Evolutionary conservation across 2,329 filamentous ascomycete species (phyloP).

Genomic region (Clonostachys byssicola): DNA sequence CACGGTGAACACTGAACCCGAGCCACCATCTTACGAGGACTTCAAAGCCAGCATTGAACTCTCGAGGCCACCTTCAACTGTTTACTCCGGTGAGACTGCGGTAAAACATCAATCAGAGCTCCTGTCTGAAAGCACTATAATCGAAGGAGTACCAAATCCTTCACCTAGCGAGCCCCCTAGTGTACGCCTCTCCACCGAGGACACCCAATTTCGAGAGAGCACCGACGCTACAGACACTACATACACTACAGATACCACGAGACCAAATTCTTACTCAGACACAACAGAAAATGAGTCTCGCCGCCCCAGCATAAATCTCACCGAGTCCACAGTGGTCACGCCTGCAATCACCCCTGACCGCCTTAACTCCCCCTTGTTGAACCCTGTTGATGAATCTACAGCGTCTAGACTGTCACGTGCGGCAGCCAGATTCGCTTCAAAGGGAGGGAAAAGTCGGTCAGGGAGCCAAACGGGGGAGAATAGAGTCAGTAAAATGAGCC

Average conservation of each 20-base stretch:
- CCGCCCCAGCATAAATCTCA: conserved; percentile 46
- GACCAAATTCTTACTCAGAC: conserved; percentile 26
- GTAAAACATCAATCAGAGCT: neutral
- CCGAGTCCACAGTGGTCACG: conserved; percentile 34
- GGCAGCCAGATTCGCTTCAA: conserved; percentile 47
- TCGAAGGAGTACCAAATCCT: no score
- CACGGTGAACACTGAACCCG: conserved; percentile 37
- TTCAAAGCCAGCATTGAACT: conserved; percentile 35
- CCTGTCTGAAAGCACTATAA: conserved; percentile 9
- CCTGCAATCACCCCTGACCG: conserved; percentile 28
- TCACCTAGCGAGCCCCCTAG: conserved; percentile 33
- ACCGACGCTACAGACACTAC: conserved; percentile 33
- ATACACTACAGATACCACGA: conserved; percentile 14
- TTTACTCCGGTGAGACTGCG: neutral
- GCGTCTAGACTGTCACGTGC: conserved; percentile 52
- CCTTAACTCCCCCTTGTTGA: conserved; percentile 26
- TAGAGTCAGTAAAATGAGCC: conserved; percentile 52
- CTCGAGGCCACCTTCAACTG: neutral
- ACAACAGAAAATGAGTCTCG: conserved; percentile 30
- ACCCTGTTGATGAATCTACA: conserved; percentile 48
- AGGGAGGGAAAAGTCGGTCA: conserved; percentile 45
- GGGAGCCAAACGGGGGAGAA: conserved; percentile 55
- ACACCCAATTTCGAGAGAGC: conserved; percentile 46
- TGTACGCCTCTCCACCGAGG: conserved; percentile 51
- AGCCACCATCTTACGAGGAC: conserved; percentile 57